Evolutionary conservation across 768 basidiomycete genomes (phyloP).

Genomic region (Kwoniella bestiolae): DNA sequence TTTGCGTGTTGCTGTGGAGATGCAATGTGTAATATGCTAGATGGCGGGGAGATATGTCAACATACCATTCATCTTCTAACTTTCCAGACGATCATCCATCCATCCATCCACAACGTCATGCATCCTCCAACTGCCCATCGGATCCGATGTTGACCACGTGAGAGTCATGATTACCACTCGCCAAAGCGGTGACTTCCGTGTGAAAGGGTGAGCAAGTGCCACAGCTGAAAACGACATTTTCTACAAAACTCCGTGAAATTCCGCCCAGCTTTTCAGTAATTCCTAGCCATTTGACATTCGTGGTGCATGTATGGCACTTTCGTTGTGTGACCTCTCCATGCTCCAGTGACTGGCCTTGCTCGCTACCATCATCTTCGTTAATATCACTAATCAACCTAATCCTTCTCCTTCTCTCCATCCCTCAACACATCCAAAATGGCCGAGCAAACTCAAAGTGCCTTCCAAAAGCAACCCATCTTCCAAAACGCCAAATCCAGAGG

Average conservation of each 20-base stretch:
- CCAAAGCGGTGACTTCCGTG: background rate
- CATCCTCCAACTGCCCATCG: constrained; percentile 10
- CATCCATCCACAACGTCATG: constrained; percentile 4
- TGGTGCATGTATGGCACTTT: too few relatives aligned
- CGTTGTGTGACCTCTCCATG: too few relatives aligned
- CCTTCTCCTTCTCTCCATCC: constrained; percentile 17
- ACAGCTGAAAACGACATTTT: background rate
- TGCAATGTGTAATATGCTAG: too few relatives aligned
- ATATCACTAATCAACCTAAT: background rate
- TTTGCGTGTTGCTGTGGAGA: background rate
- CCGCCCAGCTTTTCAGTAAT: too few relatives aligned
- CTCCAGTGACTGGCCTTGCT: background rate
- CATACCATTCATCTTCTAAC: background rate
- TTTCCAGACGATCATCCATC: background rate
- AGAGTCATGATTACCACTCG: too few relatives aligned
- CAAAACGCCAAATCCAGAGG: constrained; percentile 93
- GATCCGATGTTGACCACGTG: constrained; percentile 5
- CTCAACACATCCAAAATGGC: constrained; percentile 54
- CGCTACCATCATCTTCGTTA: constrained; percentile 4
- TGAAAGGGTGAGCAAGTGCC: background rate
- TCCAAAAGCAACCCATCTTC: constrained; percentile 97
- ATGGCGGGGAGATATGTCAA: too few relatives aligned
- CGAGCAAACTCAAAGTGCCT: constrained; percentile 90
- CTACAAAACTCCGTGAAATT: constrained; percentile 8
- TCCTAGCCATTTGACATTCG: too few relatives aligned